Conservation (phyloP, 2,329 filamentous ascomycete genomes). For the Exophiala lecanii-corni region DNA sequence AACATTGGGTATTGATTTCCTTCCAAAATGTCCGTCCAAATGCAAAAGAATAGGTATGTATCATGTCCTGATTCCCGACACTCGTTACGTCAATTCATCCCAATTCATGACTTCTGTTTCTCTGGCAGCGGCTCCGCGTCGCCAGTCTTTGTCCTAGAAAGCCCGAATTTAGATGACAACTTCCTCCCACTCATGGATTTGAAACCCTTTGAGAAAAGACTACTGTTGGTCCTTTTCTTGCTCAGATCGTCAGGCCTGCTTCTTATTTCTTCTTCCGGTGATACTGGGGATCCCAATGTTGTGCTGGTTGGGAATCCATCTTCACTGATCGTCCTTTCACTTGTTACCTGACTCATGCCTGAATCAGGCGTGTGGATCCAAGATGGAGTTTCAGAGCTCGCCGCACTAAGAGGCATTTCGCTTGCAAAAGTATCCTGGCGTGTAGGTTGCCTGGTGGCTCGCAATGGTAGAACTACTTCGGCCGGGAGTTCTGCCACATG, state of each 20-base stretch:
- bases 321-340: neutral
- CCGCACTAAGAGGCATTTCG: conserved; percentile 4
- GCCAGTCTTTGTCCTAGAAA: conserved; percentile 18
- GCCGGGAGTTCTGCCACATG: conserved; percentile 18
- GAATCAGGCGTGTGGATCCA: neutral
- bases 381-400: neutral
- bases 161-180: conserved; percentile 12
- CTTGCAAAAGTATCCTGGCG: conserved; percentile 2
- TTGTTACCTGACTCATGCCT: neutral
- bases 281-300: conserved; percentile 1
- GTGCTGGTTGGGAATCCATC: neutral
- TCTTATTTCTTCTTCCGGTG: neutral
- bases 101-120: too few relatives aligned
- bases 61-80: too few relatives aligned
- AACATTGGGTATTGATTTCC: too few relatives aligned
- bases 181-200: conserved; percentile 13
- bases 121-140: neutral
- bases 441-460: neutral
- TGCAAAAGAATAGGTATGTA: too few relatives aligned
- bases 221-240: conserved; percentile 17
- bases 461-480: conserved; percentile 1
- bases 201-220: conserved; percentile 12
- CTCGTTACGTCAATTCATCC: too few relatives aligned
- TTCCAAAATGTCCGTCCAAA: too few relatives aligned
- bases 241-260: neutral